Evolutionary conservation across 1,284 basidiomycete genomes (phyloP).

Genomic region (Sphaerobolus stellatus): DNA sequence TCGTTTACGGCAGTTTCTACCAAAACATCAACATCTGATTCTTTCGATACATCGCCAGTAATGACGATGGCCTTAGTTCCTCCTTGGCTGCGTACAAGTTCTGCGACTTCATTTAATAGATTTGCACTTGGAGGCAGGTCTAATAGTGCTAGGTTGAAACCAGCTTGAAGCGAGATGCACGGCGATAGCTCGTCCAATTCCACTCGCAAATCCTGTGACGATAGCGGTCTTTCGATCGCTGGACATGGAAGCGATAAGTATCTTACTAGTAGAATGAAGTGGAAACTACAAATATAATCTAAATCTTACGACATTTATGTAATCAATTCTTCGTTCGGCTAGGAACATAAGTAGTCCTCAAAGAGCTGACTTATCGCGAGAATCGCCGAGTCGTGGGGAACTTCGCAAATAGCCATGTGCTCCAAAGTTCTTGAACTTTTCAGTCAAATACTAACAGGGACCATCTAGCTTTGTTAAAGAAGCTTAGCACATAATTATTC

Average conservation of each 20-base stretch:
- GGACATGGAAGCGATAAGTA: background rate
- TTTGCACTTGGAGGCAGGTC: constrained; percentile 16
- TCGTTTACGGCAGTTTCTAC: constrained; percentile 17
- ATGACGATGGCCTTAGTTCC: constrained; percentile 6
- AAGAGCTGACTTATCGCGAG: too few relatives aligned
- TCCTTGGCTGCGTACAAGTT: constrained; percentile 8
- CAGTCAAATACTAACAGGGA: too few relatives aligned
- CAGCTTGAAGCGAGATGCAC: constrained; percentile 29
- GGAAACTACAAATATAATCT: too few relatives aligned
- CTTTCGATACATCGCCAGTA: constrained; percentile 19
- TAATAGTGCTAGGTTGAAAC: constrained; percentile 23
- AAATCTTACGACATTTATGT: too few relatives aligned
- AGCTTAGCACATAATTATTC: too few relatives aligned
- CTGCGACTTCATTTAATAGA: background rate
- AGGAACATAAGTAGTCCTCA: too few relatives aligned
- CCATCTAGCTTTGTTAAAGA: too few relatives aligned
- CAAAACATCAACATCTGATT: constrained; percentile 16
- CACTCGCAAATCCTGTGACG: constrained; percentile 25
- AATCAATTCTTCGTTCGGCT: too few relatives aligned
- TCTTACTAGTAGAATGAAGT: too few relatives aligned
- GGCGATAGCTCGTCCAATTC: constrained; percentile 28
- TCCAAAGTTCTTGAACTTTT: too few relatives aligned
- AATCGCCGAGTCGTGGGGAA: too few relatives aligned
- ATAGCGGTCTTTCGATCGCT: constrained; percentile 15
- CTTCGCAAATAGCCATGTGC: too few relatives aligned